phyloP scores from a whole-genome alignment of 495 filamentous ascomycete species.

The Penicillium bialowiezense region DNA sequence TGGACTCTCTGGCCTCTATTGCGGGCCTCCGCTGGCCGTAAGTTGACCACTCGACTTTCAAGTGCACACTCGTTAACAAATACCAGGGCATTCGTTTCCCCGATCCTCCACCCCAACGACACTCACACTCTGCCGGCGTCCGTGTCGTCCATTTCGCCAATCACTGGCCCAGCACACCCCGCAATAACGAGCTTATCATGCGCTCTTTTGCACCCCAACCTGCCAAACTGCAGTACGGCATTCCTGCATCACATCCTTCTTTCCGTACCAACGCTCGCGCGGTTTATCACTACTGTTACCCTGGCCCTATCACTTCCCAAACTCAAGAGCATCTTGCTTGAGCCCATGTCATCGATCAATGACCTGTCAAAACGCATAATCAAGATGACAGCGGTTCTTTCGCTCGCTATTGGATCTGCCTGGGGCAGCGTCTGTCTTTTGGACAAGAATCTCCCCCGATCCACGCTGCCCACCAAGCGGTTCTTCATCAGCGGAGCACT shows the following conservation, averaged over 20 bases:
- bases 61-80: background rate
- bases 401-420: slow-evolving; percentile 70
- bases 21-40: slow-evolving; percentile 83
- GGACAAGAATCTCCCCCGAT: slow-evolving; percentile 70
- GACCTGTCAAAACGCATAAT: slow-evolving; percentile 59
- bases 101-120: slow-evolving; percentile 76
- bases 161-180: slow-evolving; percentile 81
- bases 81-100: slow-evolving; percentile 68
- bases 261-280: slow-evolving; percentile 73
- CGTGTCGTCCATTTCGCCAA: slow-evolving; percentile 67
- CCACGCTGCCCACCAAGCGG: slow-evolving; percentile 71
- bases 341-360: slow-evolving; percentile 64
- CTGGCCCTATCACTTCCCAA: slow-evolving; percentile 65
- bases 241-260: slow-evolving; percentile 79
- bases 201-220: slow-evolving; percentile 83
- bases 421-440: slow-evolving; percentile 91
- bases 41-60: slow-evolving; percentile 23
- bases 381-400: slow-evolving; percentile 68
- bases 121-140: slow-evolving; percentile 60
- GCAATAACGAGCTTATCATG: slow-evolving; percentile 79
- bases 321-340: slow-evolving; percentile 60
- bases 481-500: slow-evolving; percentile 87
- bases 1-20: slow-evolving; percentile 78
- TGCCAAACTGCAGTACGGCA: slow-evolving; percentile 81
- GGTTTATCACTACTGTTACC: slow-evolving; percentile 70